phyloP scores from a whole-genome alignment of 805 yeast species.

The Cyberlindnera americana region DNA sequence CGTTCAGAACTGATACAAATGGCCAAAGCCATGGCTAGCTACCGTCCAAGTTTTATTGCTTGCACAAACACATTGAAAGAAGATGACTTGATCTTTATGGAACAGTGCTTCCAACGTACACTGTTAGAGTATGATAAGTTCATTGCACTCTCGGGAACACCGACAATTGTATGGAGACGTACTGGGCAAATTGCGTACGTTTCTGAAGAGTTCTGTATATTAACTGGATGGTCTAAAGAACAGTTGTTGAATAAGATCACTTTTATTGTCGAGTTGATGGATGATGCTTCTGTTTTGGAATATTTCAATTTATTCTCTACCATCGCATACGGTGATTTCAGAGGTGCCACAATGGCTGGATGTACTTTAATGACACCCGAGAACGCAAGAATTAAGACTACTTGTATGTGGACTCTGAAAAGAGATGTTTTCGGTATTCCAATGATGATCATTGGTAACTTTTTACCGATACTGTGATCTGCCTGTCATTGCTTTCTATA shows the following conservation, averaged over 20 bases:
- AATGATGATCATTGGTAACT: conserved; percentile 93
- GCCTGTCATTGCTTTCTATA: too few relatives aligned
- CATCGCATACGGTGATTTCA: conserved; percentile 86
- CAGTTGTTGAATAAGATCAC: conserved; percentile 64
- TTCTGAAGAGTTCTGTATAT: conserved; percentile 86
- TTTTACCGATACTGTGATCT: conserved; percentile 62
- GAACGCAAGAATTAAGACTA: conserved; percentile 57
- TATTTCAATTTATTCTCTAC: conserved; percentile 82
- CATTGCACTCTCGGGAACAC: conserved; percentile 83
- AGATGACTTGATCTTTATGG: conserved; percentile 91
- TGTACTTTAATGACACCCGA: conserved; percentile 71
- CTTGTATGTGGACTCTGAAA: conserved; percentile 89
- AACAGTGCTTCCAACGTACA: conserved; percentile 92
- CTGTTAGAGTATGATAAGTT: conserved; percentile 83
- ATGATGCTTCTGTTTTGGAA: conserved; percentile 80
- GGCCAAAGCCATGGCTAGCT: conserved; percentile 86
- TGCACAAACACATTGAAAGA: conserved; percentile 85
- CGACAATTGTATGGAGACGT: conserved; percentile 92
- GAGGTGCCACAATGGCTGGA: conserved; percentile 84
- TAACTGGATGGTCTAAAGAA: conserved; percentile 86
- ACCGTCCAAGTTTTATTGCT: conserved; percentile 90
- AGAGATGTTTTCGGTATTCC: conserved; percentile 96
- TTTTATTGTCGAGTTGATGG: conserved; percentile 77
- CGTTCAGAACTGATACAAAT: conserved; percentile 68
- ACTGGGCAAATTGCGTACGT: conserved; percentile 95